Conservation (phyloP, 768 basidiomycete genomes). For the Termitomyces sp. region DNA sequence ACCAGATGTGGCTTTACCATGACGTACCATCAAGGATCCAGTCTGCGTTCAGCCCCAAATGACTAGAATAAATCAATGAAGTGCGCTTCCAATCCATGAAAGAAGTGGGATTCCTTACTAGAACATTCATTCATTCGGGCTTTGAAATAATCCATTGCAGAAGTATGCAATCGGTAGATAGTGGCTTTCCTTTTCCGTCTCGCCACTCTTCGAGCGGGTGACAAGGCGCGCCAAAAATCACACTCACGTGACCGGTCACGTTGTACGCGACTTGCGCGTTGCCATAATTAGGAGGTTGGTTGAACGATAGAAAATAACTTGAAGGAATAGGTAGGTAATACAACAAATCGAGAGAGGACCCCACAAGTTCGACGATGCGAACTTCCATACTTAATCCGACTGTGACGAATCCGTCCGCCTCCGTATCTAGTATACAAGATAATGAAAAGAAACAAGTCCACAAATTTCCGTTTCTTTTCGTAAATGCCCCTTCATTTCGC, state of each 20-base stretch:
- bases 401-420: conserved; percentile 6
- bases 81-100: conserved; percentile 1
- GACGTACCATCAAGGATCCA: neutral
- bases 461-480: neutral
- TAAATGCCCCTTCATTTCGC: conserved; percentile 4
- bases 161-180: neutral
- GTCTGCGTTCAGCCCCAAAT: neutral
- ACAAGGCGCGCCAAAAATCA: conserved; percentile 18
- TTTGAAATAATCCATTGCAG: neutral
- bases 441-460: conserved; percentile 8
- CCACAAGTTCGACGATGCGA: too few species aligned
- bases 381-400: too few species aligned
- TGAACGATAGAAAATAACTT: neutral
- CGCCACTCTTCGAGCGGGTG: neutral
- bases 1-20: neutral
- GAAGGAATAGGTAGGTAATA: conserved; percentile 3
- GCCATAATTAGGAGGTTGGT: neutral
- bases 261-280: conserved; percentile 12
- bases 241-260: conserved; percentile 20
- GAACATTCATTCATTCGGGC: neutral
- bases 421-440: neutral
- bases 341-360: neutral
- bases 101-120: neutral
- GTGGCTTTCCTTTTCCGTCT: neutral
- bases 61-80: neutral